phyloP scores from a whole-genome alignment of 108 stramenopile genomes.

The Cyclotella sp. region DNA sequence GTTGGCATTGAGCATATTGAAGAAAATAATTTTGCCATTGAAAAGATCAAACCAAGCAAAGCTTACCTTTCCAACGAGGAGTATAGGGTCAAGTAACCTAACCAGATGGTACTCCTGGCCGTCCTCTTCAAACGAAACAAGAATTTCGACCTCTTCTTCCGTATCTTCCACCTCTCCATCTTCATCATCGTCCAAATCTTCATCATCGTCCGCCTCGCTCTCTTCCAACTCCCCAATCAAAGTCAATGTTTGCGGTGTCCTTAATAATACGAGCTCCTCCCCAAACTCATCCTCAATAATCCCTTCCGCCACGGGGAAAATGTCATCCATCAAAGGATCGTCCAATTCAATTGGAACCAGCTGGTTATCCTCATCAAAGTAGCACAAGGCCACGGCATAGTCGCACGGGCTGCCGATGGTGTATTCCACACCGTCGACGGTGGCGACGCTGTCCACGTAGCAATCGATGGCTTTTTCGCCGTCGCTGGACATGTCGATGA shows the following conservation, averaged over 20 bases:
- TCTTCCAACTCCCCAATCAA: conserved; percentile 72
- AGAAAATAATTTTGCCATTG: neutral
- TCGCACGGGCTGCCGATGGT: conserved; percentile 90
- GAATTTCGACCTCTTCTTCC: conserved; percentile 86
- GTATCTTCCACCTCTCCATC: conserved; percentile 60
- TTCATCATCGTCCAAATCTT: conserved; percentile 64
- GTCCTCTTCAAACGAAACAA: conserved; percentile 83
- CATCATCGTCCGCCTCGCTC: conserved; percentile 55
- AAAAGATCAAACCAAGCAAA: neutral
- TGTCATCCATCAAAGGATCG: conserved; percentile 82
- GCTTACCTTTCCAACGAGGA: conserved; percentile 84
- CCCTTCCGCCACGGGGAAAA: conserved; percentile 83
- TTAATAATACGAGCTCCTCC: conserved; percentile 81
- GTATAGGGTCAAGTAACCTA: conserved; percentile 81
- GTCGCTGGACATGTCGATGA: conserved; percentile 58
- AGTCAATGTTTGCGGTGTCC: conserved; percentile 88
- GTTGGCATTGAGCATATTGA: neutral
- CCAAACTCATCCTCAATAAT: conserved; percentile 90
- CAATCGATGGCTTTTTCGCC: conserved; percentile 83
- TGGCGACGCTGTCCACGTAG: conserved; percentile 79
- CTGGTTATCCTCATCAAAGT: conserved; percentile 68
- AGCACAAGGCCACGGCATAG: conserved; percentile 85
- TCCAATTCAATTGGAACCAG: conserved; percentile 80
- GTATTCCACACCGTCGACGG: conserved; percentile 65
- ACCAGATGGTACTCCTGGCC: conserved; percentile 81